Conservation (phyloP, 2,329 filamentous ascomycete species). For the Coniella vitis region DNA sequence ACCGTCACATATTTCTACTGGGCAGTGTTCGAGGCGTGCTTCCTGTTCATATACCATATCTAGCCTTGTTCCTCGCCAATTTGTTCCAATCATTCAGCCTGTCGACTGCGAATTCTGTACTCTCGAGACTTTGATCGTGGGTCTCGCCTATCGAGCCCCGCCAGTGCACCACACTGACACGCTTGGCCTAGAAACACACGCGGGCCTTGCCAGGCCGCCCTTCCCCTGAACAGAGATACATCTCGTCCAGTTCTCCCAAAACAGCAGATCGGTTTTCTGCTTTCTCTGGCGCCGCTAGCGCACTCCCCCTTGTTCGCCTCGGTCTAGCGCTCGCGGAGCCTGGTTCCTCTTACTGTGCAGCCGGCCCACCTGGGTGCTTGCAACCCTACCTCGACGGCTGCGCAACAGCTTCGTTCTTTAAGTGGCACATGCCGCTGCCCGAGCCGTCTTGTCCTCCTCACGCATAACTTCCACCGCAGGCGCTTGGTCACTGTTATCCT, state of each 20-base stretch:
- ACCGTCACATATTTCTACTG: too few species aligned
- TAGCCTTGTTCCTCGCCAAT: too few species aligned
- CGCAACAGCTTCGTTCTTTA: slow-evolving; percentile 6
- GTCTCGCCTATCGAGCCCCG: too few species aligned
- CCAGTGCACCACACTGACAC: too few species aligned
- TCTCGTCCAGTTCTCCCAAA: not conserved
- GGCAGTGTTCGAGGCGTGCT: too few species aligned
- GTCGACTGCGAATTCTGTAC: too few species aligned
- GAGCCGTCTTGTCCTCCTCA: slow-evolving; percentile 1
- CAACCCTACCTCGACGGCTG: slow-evolving; percentile 13
- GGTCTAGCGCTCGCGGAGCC: slow-evolving; percentile 10
- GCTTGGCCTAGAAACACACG: slow-evolving; percentile 6
- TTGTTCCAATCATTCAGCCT: too few species aligned
- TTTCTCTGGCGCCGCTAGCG: slow-evolving; percentile 4
- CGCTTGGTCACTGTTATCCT: slow-evolving; percentile 6
- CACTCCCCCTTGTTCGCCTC: slow-evolving; percentile 3
- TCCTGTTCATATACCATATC: too few species aligned
- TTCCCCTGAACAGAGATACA: slow-evolving; percentile 3
- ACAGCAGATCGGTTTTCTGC: slow-evolving; percentile 1
- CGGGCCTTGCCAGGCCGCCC: slow-evolving; percentile 1
- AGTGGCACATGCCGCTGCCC: slow-evolving; percentile 15
- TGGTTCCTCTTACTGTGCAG: slow-evolving; percentile 15
- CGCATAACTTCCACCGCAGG: slow-evolving; percentile 1
- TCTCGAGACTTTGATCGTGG: too few species aligned
- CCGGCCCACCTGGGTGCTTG: slow-evolving; percentile 7